Evolutionary conservation across 345 rosid genomes (phyloP), one percentile per base, ranked within the genome.

Genomic region (Linum tenue): DNA sequence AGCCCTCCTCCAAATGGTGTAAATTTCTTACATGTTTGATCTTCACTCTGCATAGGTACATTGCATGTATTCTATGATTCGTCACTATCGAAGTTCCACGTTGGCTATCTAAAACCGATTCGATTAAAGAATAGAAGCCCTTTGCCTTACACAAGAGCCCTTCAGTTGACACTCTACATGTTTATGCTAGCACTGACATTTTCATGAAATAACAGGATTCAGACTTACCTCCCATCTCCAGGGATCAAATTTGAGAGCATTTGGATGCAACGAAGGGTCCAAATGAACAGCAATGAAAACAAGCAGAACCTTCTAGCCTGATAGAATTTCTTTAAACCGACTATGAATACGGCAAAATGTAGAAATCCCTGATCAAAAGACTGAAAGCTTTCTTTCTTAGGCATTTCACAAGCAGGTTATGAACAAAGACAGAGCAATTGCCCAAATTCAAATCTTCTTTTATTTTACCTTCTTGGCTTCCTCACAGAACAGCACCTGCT

Each of bases 1-100:
- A 79, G 57, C 40, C 89, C 89, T 37, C 89, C 89, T 39, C 86
- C 89, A 68, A 84, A 84, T 17, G 89, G 86, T 41, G 83, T 82
- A 48, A 80, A 82, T 64, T 75, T 80, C 81, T 80, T 82, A 79
- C 79, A 70, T 39, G 73, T 71, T 74, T 77, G 82, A 76, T 78
- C 84, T 70, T 74, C 70, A 6, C 59, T 64, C 80, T 82, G 76
- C 63, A 63, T 22, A 22, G 31, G 31, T 22, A 22, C 31, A 22
- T 0, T 22, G 31, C 31, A 22, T 22, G 31, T 22, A 22, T 22
- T 22, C 31, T 22, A 22, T 22, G 31, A 22, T 22, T 22, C 31
- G 36, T 65, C 15, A 48, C 10, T 48, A 48, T 15, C 2, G 3
- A 9, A 14, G 14, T 41, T 48, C 14, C 11, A 48, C 14, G 53